Base-by-base conservation (phyloP, 352 stramenopile genomes). In the Saprolegnia parasitica region DNA sequence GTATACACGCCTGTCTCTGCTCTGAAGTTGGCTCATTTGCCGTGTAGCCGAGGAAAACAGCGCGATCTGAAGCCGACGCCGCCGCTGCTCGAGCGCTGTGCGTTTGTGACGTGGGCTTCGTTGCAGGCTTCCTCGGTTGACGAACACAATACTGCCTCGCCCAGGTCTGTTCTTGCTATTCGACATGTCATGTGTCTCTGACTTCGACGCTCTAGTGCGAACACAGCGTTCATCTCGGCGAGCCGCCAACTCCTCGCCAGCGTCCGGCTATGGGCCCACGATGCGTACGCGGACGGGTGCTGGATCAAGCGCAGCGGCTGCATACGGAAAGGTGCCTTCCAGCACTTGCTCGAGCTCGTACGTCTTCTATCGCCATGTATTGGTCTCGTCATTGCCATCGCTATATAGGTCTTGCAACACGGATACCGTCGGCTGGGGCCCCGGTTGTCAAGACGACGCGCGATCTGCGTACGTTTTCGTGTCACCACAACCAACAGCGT, bases 231-330 rank as follows among this genome's bases (percentile, higher is more conserved):
- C 18, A 49, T 49, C 4, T 29, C 21, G 5, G 35, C 24, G 6
- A 46, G 56, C 21, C 56, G 56, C 5, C 24, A 63, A 15, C 29
- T 63, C 21, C 24, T 63, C 15, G 29, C 56, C 11, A 32, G 24
- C 18, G 56, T 63, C 0, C 56, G 56, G 20, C 35, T 63, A n/a
- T 63, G 56, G 29, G 56, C 49, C n/a, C 26, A 49, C 24, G 20
- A 46, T 16, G 8, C 26, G 26, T 63, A 63, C 35, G 56, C 35
- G 11, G 56, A 63, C 21, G 56, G 24, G 35, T n/a, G 35, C 6
- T 63, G 56, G 56, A 63, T 63, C 56, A 63, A 63, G 35, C 56
- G 24, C 18, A 63, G 56, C 40, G 56, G 56, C 5, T 46, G 35
- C 35, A 40, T 63, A 9, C 15, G 24, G 4, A 10, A 46, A 9